Base-by-base conservation (phyloP, 495 filamentous ascomycete genomes). In the Penicillium flavigenum region DNA sequence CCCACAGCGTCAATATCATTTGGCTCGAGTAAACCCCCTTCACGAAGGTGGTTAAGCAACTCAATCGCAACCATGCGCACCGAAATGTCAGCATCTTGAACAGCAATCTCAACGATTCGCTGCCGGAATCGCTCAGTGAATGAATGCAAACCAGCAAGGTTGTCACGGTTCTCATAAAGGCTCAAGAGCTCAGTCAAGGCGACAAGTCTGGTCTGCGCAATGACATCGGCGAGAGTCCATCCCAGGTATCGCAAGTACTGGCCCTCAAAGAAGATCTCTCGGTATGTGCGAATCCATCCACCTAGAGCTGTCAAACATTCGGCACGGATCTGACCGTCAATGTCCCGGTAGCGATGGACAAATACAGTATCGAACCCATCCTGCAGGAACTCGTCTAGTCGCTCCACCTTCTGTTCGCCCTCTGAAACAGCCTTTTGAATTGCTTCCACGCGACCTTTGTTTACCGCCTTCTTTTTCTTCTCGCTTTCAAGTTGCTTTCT, bases 21-120 rank as follows among this genome's bases (percentile, higher is more conserved):
- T 2, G 94, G 92, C 59, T 97, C 92, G 8, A 98, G 81, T 68
- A 96, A 80, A 14, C 92, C 94, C 2, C 85, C 86, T 56, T 92
- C 86, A 24, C 94, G 86, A 39, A 98, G 81, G 12, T 87, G 79
- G 56, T 91, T 90, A 7, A 96, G 81, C 46, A 97, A 77, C 38
- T 91, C 84, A 34, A 98, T 85, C 3, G 90, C 84, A 14, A 84
- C 77, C 11, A 89, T 86, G 11, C 95, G 85, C 31, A 98, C 89
- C 50, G 75, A 79, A 24, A 86, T 67, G 56, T 98, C 94, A 0
- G 79, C 80, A 70, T 98, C 94, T 56, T 82, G 81, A 24, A 86
- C 86, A 1, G 91, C 91, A 81, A 98, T 96, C 73, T 98, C 94
- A 12, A 98, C 88, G 14, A 98, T 75, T n/a, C 95, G 85, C 2